Percentiles rank a stretch among this genome's conserved stretches.
These are phyloP conservation scores for Debaryomycetaceae sp. DNA, from an alignment of 1,139 yeast species.

Conservation along the genomic window DNA sequence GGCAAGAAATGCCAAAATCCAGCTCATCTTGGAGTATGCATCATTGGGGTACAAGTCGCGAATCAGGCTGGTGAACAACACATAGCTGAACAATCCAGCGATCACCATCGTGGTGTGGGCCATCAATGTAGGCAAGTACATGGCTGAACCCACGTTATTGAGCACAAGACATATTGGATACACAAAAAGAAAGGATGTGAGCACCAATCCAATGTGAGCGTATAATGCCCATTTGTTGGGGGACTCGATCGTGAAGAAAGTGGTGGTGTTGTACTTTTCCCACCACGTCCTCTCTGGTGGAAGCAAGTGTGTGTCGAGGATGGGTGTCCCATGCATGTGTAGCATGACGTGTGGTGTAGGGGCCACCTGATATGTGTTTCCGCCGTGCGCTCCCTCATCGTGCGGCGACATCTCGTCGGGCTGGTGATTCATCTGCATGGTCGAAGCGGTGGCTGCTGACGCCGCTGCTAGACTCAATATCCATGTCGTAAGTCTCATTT, in stretches of 20 bases:
- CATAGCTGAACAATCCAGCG: constrained; percentile 54
- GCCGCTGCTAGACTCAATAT: constrained; percentile 11
- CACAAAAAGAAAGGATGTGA: constrained; percentile 47
- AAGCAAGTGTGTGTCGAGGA: constrained; percentile 61
- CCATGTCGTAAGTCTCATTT: constrained; percentile 1
- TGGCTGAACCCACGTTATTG: constrained; percentile 53
- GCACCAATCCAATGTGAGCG: constrained; percentile 51
- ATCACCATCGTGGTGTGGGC: constrained; percentile 46
- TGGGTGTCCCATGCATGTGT: constrained; percentile 73
- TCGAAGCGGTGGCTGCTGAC: background rate
- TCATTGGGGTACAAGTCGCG: constrained; percentile 65
- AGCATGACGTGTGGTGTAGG: constrained; percentile 52
- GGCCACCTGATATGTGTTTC: constrained; percentile 2
- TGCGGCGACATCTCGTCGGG: background rate
- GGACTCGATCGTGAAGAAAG: constrained; percentile 59
- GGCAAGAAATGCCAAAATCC: constrained; percentile 53
- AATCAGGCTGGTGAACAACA: constrained; percentile 60
- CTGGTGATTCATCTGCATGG: background rate
- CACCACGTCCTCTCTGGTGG: constrained; percentile 76
- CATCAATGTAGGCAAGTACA: constrained; percentile 57
- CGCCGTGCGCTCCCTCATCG: background rate
- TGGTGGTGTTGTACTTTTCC: constrained; percentile 79
- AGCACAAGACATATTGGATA: constrained; percentile 73
- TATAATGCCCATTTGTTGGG: constrained; percentile 51
- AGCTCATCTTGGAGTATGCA: constrained; percentile 65